Evolutionary conservation across 2,329 filamentous ascomycete genomes (phyloP).

Genomic region (Colletotrichum graminicola): DNA sequence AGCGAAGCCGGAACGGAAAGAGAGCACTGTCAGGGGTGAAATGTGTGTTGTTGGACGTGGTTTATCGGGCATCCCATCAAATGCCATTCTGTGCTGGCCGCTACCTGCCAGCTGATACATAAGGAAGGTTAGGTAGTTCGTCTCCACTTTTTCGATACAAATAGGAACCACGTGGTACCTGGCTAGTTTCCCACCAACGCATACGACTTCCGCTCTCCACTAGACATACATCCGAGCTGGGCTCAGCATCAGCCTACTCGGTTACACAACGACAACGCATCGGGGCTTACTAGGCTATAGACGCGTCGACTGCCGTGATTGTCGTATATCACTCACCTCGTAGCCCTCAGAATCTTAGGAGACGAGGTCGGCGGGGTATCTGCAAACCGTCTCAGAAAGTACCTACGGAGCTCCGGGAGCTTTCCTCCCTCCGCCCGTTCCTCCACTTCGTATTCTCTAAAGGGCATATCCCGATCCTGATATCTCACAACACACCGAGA

Average conservation of each 20-base stretch:
- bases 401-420: neutral
- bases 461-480: neutral
- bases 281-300: neutral
- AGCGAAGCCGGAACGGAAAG: no score
- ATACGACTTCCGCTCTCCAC: neutral
- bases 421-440: neutral
- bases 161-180: slow-evolving; percentile 21
- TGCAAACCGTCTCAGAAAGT: neutral
- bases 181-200: neutral
- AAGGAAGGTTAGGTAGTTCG: neutral
- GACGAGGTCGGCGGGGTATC: neutral
- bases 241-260: neutral
- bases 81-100: neutral
- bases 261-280: neutral
- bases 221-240: neutral
- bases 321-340: neutral
- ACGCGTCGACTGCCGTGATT: neutral
- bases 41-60: no score
- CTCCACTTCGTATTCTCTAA: slow-evolving; percentile 5
- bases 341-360: neutral
- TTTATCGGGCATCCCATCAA: no score
- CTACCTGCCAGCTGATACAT: slow-evolving; percentile 27
- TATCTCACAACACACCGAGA: slow-evolving; percentile 1
- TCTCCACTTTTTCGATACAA: slow-evolving; percentile 22
- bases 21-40: no score